Evolutionary conservation across 306 rosid species (phyloP).

Genomic region (Glycine latifolia): DNA sequence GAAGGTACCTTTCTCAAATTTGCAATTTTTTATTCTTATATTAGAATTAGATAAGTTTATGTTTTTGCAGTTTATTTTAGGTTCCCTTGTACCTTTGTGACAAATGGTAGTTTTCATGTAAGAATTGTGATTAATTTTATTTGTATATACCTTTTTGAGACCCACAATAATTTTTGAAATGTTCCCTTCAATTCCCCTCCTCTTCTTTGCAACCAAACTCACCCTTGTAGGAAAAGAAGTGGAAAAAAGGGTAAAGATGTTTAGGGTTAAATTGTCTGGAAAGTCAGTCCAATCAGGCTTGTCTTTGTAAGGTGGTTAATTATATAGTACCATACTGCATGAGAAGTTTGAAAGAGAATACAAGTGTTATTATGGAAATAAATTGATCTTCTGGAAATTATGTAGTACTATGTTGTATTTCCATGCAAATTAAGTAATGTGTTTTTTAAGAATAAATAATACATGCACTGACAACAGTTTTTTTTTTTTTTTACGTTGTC

Average conservation of each 20-base stretch:
- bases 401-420: not conserved
- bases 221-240: too few species aligned
- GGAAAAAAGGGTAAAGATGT: too few species aligned
- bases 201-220: too few species aligned
- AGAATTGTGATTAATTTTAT: not conserved
- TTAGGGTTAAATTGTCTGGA: not conserved
- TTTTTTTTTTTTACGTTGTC: not conserved
- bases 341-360: not conserved
- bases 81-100: not conserved
- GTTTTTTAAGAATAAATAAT: not conserved
- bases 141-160: too few species aligned
- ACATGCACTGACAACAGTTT: too few species aligned
- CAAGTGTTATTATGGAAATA: not conserved
- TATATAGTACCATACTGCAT: not conserved
- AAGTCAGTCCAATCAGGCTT: not conserved
- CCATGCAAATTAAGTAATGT: not conserved
- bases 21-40: conserved; percentile 16
- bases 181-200: too few species aligned
- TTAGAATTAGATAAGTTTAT: not conserved
- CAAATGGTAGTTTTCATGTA: conserved; percentile 15
- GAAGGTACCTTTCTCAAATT: conserved; percentile 64
- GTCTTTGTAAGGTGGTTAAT: not conserved
- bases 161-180: too few species aligned
- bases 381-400: not conserved
- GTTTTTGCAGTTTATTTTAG: not conserved